Conservation (phyloP, 768 basidiomycete genomes). For the Serendipita vermifera region DNA sequence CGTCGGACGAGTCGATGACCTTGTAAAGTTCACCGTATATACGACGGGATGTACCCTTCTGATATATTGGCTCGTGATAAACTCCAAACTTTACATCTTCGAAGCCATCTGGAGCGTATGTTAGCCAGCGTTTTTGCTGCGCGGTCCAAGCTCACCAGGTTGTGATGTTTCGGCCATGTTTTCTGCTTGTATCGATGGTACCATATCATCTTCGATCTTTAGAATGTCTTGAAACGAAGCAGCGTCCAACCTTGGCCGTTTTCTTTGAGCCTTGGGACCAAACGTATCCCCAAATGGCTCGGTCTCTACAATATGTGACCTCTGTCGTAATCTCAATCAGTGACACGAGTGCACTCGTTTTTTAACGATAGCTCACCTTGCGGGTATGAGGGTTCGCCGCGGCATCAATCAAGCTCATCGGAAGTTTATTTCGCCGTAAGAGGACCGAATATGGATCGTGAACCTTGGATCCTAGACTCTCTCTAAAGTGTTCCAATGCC, state of each 20-base stretch:
- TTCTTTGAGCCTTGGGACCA: constrained; percentile 90
- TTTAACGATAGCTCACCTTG: constrained; percentile 42
- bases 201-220: constrained; percentile 46
- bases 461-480: constrained; percentile 68
- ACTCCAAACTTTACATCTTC: constrained; percentile 37
- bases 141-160: neutral
- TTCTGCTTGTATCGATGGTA: neutral
- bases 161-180: neutral
- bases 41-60: constrained; percentile 87
- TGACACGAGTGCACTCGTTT: constrained; percentile 39
- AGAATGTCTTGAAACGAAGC: constrained; percentile 87
- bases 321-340: constrained; percentile 30
- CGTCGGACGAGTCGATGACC: constrained; percentile 97
- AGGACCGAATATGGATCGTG: constrained; percentile 95
- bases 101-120: neutral
- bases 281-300: constrained; percentile 93
- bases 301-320: constrained; percentile 87
- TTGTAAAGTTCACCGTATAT: constrained; percentile 99
- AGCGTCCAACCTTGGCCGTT: constrained; percentile 74
- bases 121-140: constrained; percentile 10
- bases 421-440: constrained; percentile 85
- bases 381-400: constrained; percentile 64
- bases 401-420: constrained; percentile 92
- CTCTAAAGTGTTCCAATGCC: constrained; percentile 91
- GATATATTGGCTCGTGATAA: constrained; percentile 79